Percentiles rank a stretch among this genome's conserved stretches.
These are phyloP conservation scores for Paracoccidioides lutzii DNA, from an alignment of 2,329 filamentous ascomycete genomes.

Conservation along the genomic window DNA sequence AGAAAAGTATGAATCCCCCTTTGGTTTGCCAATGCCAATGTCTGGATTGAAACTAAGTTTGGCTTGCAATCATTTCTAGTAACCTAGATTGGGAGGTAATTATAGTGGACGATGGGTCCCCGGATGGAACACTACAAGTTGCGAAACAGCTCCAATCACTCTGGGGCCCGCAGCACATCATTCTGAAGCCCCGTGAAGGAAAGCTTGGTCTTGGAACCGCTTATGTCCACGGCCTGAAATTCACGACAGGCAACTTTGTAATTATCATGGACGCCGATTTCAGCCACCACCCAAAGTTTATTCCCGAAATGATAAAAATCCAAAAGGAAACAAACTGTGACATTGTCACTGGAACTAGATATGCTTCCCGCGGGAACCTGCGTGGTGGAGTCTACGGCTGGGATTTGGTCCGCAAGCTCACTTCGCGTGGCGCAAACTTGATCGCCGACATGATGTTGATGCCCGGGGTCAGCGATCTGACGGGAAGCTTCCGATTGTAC, in stretches of 20 bases:
- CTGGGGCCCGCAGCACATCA: conserved; percentile 62
- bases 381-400: conserved; percentile 80
- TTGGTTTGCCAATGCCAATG: neutral
- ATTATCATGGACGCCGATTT: conserved; percentile 99
- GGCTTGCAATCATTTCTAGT: conserved; percentile 33
- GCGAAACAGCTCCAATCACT: conserved; percentile 80
- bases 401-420: conserved; percentile 75
- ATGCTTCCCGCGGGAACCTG: conserved; percentile 55
- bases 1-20: conserved; percentile 52
- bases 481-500: conserved; percentile 87
- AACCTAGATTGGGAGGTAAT: conserved; percentile 94
- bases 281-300: conserved; percentile 98
- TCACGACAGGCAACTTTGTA: conserved; percentile 81
- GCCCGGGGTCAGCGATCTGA: conserved; percentile 89
- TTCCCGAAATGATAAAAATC: conserved; percentile 77
- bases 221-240: conserved; percentile 89
- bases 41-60: conserved; percentile 1
- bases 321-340: conserved; percentile 74
- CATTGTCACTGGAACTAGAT: conserved; percentile 92
- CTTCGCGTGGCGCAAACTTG: conserved; percentile 69
- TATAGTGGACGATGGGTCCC: conserved; percentile 95
- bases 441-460: conserved; percentile 90
- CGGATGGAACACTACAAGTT: conserved; percentile 85
- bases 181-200: conserved; percentile 77
- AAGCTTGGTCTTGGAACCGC: conserved; percentile 96